Conservation (phyloP, 2,329 filamentous ascomycete species). For the Aspergillus sp. region DNA sequence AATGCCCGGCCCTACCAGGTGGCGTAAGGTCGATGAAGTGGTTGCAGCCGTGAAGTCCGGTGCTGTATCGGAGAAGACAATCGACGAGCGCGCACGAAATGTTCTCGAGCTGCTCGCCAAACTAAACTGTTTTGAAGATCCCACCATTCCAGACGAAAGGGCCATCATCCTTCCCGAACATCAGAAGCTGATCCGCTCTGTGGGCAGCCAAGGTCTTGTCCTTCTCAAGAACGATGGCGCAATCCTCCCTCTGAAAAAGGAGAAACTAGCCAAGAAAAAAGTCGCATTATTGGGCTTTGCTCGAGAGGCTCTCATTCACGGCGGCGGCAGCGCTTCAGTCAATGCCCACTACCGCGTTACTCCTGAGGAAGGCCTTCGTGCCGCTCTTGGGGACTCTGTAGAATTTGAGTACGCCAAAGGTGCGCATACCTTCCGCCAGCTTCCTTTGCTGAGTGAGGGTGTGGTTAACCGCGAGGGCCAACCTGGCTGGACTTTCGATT, state of each 20-base stretch:
- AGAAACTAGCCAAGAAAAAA: constrained; percentile 1
- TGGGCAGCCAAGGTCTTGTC: constrained; percentile 6
- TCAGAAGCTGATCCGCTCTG: constrained; percentile 4
- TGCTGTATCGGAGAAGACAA: background rate
- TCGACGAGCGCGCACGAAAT: constrained; percentile 1
- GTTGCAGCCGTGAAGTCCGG: constrained; percentile 3
- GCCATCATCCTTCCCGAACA: constrained; percentile 6
- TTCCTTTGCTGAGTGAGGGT: background rate
- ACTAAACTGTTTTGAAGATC: constrained; percentile 3
- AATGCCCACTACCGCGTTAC: constrained; percentile 9
- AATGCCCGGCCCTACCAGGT: constrained; percentile 9
- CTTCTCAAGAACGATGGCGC: constrained; percentile 5
- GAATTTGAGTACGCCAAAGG: constrained; percentile 11
- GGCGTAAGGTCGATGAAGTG: constrained; percentile 2
- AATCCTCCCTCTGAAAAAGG: constrained; percentile 7
- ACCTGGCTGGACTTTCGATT: constrained; percentile 8
- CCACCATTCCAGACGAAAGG: constrained; percentile 3
- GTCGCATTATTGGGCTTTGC: constrained; percentile 6
- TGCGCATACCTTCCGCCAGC: constrained; percentile 8
- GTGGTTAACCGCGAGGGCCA: constrained; percentile 1
- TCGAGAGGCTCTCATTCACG: constrained; percentile 7
- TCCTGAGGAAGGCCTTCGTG: constrained; percentile 6
- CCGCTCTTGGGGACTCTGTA: constrained; percentile 2
- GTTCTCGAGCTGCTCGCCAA: constrained; percentile 1
- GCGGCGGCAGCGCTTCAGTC: constrained; percentile 7